A percentile compares a stretch with the other conserved stretches of the same genome.
These are phyloP conservation scores for Psophocarpus tetragonolobus DNA, from an alignment of 306 rosid genomes.

Conservation along the genomic window DNA sequence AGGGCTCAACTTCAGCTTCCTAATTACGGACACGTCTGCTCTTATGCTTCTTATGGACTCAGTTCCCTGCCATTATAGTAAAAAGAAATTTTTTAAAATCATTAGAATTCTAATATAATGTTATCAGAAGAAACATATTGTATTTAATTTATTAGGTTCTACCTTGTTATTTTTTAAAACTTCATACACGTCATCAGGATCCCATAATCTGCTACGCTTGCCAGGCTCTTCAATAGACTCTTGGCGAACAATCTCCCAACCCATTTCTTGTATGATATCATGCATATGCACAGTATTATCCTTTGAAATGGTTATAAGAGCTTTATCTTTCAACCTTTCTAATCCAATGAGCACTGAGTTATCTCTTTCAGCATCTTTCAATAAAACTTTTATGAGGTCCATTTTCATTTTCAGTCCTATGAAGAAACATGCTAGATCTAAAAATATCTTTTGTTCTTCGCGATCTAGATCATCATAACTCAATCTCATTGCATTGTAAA, in stretches of 20 bases:
- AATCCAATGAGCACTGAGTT: not conserved
- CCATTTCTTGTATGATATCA: slow-evolving; percentile 11
- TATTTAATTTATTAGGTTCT: not conserved
- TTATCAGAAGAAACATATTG: not conserved
- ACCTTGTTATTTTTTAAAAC: not conserved
- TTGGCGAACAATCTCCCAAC: slow-evolving; percentile 8
- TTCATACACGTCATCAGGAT: not conserved
- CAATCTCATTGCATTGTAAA: not conserved
- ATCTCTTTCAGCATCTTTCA: not conserved
- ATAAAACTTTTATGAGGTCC: not conserved
- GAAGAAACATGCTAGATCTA: not conserved
- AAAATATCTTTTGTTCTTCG: not conserved
- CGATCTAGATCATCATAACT: slow-evolving; percentile 29
- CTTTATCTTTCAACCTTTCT: slow-evolving; percentile 10
- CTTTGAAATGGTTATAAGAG: not conserved
- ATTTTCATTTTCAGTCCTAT: not conserved
- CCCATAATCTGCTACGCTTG: not conserved
- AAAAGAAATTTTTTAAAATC: not conserved
- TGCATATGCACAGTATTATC: not conserved
- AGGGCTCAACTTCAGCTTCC: not conserved
- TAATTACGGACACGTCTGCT: not conserved
- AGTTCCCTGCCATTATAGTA: not conserved
- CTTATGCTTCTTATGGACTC: not conserved
- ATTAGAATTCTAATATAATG: too few relatives aligned
- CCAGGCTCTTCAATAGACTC: not conserved